Conservation (phyloP, 768 basidiomycete genomes). For the Hypsizygus marmoreus region DNA sequence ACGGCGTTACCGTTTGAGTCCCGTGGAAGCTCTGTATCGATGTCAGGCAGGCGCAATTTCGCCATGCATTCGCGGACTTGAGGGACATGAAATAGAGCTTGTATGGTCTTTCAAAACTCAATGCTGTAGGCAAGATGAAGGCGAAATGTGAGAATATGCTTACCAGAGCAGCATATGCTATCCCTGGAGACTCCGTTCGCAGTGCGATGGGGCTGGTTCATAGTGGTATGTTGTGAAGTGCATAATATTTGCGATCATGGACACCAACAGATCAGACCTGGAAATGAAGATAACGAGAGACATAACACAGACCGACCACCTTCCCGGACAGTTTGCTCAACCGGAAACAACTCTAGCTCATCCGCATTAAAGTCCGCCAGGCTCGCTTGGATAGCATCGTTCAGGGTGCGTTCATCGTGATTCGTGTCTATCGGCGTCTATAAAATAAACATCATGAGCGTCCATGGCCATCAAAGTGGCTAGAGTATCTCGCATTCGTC, state of each 20-base stretch:
- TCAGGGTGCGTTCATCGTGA: slow-evolving; percentile 63
- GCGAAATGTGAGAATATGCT: slow-evolving; percentile 14
- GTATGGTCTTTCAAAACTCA: slow-evolving; percentile 39
- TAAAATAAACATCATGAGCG: slow-evolving; percentile 9
- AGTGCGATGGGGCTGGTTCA: slow-evolving; percentile 72
- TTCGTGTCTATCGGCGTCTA: slow-evolving; percentile 39
- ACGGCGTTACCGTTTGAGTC: slow-evolving; percentile 28
- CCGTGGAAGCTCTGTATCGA: slow-evolving; percentile 22
- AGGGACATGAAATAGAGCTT: slow-evolving; percentile 68
- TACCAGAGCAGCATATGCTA: slow-evolving; percentile 64
- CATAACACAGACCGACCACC: slow-evolving; percentile 53
- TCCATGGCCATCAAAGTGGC: neutral
- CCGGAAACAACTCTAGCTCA: slow-evolving; percentile 49
- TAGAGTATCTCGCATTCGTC: slow-evolving; percentile 51
- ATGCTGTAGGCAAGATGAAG: slow-evolving; percentile 1
- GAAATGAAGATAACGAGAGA: neutral
- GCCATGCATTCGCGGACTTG: slow-evolving; percentile 58
- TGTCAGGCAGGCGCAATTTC: slow-evolving; percentile 30
- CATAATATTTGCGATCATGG: neutral
- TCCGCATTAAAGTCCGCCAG: slow-evolving; percentile 57
- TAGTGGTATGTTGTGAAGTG: neutral
- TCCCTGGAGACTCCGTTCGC: slow-evolving; percentile 52
- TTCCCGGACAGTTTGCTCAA: slow-evolving; percentile 55
- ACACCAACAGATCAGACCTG: neutral
- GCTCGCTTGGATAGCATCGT: slow-evolving; percentile 73